phyloP scores from a whole-genome alignment of 768 basidiomycete species.

The Boletus patriciae region DNA sequence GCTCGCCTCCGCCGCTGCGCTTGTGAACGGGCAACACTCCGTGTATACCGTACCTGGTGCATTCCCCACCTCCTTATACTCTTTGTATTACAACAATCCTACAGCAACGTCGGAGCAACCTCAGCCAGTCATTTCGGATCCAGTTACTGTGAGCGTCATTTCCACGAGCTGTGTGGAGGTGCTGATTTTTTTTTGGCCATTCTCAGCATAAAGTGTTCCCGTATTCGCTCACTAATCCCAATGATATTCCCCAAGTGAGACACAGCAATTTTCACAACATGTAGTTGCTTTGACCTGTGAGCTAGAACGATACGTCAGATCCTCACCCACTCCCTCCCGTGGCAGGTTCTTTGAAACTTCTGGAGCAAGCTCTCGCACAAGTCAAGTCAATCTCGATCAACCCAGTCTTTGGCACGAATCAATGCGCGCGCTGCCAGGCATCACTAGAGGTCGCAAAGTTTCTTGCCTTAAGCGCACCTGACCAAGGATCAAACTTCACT shows the following conservation, averaged over 20 bases:
- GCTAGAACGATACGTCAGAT: conserved; percentile 55
- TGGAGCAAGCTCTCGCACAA: conserved; percentile 55
- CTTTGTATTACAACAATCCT: conserved; percentile 69
- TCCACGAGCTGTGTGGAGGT: neutral
- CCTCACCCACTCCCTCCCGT: conserved; percentile 65
- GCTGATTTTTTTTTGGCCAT: conserved; percentile 2
- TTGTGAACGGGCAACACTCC: conserved; percentile 16
- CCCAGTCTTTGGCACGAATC: conserved; percentile 51
- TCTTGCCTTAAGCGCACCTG: conserved; percentile 60
- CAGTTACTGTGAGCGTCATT: conserved; percentile 49
- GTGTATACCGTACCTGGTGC: conserved; percentile 55
- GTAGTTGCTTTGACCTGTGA: neutral
- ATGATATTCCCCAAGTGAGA: conserved; percentile 50
- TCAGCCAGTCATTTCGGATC: conserved; percentile 76
- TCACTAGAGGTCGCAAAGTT: conserved; percentile 65
- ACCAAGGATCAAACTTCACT: conserved; percentile 55
- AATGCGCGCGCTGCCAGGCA: conserved; percentile 61
- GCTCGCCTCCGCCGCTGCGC: conserved; percentile 4
- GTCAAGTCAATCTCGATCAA: conserved; percentile 55
- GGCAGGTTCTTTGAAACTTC: conserved; percentile 46
- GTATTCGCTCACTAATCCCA: conserved; percentile 60
- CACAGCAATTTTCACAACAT: neutral
- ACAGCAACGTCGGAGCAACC: conserved; percentile 71
- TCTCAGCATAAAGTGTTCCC: conserved; percentile 59
- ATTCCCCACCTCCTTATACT: conserved; percentile 66